These are phyloP conservation scores for Limnanthes douglasii DNA, from an alignment of 345 rosid species.

Conservation along the genomic window DNA sequence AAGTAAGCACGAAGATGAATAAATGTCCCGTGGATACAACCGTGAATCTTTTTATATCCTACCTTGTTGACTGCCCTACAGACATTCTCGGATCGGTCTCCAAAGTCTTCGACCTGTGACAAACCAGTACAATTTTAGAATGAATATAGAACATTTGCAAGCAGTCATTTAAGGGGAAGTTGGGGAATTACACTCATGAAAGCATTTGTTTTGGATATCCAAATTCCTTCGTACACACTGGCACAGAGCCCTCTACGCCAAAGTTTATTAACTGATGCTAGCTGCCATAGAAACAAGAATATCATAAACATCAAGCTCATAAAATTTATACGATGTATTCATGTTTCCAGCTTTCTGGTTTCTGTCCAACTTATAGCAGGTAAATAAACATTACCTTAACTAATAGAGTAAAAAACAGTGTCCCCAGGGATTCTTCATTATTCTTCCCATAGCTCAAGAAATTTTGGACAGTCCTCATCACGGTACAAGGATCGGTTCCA, in stretches of 20 bases:
- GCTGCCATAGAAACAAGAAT: conserved; percentile 17
- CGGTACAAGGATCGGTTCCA: too few relatives aligned
- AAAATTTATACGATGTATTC: too few relatives aligned
- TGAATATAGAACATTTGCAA: background rate
- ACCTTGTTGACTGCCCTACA: conserved; percentile 24
- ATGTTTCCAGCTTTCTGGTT: too few relatives aligned
- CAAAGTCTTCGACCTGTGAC: conserved; percentile 36
- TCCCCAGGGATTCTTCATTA: too few relatives aligned
- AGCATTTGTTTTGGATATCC: conserved; percentile 23
- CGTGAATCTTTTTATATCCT: conserved; percentile 21
- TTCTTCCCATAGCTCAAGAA: too few relatives aligned
- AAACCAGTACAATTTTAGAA: too few relatives aligned
- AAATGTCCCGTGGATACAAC: conserved; percentile 17
- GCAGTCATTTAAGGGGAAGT: background rate
- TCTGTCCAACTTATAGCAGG: too few relatives aligned
- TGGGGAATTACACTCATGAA: conserved; percentile 19
- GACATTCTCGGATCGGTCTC: conserved; percentile 23
- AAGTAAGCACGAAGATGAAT: conserved; percentile 12
- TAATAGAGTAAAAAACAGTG: too few relatives aligned
- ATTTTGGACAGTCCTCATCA: too few relatives aligned
- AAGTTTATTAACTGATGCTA: conserved; percentile 31
- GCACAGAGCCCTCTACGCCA: conserved; percentile 42
- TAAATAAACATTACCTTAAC: too few relatives aligned
- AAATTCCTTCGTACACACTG: conserved; percentile 25
- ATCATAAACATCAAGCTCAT: too few relatives aligned